These are phyloP conservation scores for Jatropha curcas DNA, from an alignment of 345 rosid species.

Conservation along the genomic window DNA sequence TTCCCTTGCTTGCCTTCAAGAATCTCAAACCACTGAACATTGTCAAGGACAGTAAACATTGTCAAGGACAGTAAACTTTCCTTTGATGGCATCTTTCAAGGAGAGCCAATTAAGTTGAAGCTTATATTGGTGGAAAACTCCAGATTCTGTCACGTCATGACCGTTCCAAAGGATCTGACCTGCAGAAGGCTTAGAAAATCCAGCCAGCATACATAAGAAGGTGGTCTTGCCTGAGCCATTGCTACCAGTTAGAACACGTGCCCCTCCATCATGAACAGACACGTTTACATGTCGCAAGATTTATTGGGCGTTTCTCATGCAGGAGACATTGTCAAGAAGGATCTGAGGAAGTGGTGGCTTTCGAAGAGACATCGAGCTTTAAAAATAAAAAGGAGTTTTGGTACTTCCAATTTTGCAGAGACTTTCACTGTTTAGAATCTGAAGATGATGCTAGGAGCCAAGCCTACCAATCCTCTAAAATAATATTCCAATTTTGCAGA, in stretches of 20 bases:
- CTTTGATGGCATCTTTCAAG: conserved; percentile 74
- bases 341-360: conserved; percentile 68
- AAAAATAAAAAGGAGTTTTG: not conserved
- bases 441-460: not conserved
- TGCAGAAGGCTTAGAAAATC: conserved; percentile 82
- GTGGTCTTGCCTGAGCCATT: conserved; percentile 86
- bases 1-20: conserved; percentile 78
- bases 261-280: conserved; percentile 78
- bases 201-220: conserved; percentile 82
- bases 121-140: conserved; percentile 87
- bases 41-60: conserved; percentile 91
- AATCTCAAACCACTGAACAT: too few relatives aligned
- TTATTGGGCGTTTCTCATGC: conserved; percentile 96
- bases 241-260: conserved; percentile 72
- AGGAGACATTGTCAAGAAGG: conserved; percentile 83
- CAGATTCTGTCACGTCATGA: conserved; percentile 69
- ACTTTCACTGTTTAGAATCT: not conserved
- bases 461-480: not conserved
- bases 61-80: conserved; percentile 63
- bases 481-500: too few relatives aligned
- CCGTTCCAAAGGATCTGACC: conserved; percentile 91
- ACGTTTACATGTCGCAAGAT: conserved; percentile 70
- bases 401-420: conserved; percentile 1
- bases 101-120: conserved; percentile 93
- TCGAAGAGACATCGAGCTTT: conserved; percentile 46